Evolutionary conservation across 495 filamentous ascomycete genomes (phyloP), one percentile per base, ranked within the genome.

Genomic region (Aspergillus baeticus): DNA sequence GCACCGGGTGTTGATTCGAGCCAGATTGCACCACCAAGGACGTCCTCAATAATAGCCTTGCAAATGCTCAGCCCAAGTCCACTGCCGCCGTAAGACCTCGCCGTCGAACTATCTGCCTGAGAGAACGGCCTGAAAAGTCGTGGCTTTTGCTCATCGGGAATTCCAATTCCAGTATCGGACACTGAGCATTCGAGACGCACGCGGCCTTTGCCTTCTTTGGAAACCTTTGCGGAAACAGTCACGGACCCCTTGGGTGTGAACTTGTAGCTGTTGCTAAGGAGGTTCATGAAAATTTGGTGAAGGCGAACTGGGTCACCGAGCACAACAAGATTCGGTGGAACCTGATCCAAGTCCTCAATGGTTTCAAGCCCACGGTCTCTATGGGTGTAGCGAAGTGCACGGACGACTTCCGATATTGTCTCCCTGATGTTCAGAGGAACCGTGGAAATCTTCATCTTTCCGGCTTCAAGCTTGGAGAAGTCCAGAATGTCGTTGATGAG

Each of bases 401-500:
- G 84, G 15, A 96, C 87, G 2, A 96, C 91, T 64, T 96, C 91
- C 6, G 83, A 83, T 51, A 96, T 90, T 55, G 92, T 96, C 68
- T 92, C 90, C 60, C 85, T 87, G 0, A 94, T 80, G 53, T 89
- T 92, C 60, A 96, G 81, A 2, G 90, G 89, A 46, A 93, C 91
- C 10, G 87, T 87, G 52, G 89, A 93, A 8, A 96, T 86, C 68
- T 91, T 90, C 89, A 96, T 94, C 75, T 96, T 96, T 63, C 92
- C 92, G 14, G 92, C 92, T 68, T 96, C 92, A 65, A 96, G 84
- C 65, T 94, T 91, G 29, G 90, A 94, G 66, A 94, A 96, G 69
- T 96, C 92, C 1, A 96, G 77, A 20, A 96, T 92, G 61, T 96
- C 92, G 65, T 96, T 96, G 77, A 96, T 96, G 51, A 96, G 87